Evolutionary conservation across 176 grass and related monocot genomes (phyloP), one percentile per base, ranked within the genome.

Genomic region (Oryza coarctata): DNA sequence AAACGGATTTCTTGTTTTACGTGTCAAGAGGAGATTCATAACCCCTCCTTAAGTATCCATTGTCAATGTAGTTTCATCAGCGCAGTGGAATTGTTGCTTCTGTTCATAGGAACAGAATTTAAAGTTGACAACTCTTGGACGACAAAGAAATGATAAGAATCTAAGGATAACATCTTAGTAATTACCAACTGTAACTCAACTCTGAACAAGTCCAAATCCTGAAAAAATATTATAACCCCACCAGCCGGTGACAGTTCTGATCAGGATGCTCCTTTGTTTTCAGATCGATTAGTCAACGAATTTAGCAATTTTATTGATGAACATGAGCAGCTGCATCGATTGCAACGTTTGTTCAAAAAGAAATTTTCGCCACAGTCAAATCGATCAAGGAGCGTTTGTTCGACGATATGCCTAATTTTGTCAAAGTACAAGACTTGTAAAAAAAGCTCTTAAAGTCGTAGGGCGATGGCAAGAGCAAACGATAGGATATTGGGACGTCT

Each of bases 221-320:
- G 50, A 22, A n/a, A n/a, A 58, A 57, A 12, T 73, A 41, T 86
- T 78, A 36, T 65, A 86, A 45, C 41, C 4, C 40, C n/a, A 28
- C 66, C 28, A 7, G 83, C 60, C 58, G 73, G 83, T 60, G 73
- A 77, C 58, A 35, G 67, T 73, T 77, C 44, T 60, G 34, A 82
- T 20, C 28, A 31, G 41, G 67, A 61, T 63, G 77, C 27, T 13
- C 40, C 30, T 64, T 34, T 26, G n/a, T 63, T 62, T 74, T 38
- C 49, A 67, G 30, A 73, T 67, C 34, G 17, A 10, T 78, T 90
- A 29, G 88, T 90, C 88, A 82, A 83, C 68, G 68, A 31, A 35
- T 66, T 73, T 74, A 35, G 60, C 43, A 20, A 30, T 29, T 4
- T 82, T 30, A 57, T 52, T 32, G 58, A 45, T 64, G 41, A 57